A percentile compares a stretch with the other conserved stretches of the same genome.
These are phyloP conservation scores for Globisporangium alternatum DNA, from an alignment of 352 stramenopile species.

Conservation along the genomic window DNA sequence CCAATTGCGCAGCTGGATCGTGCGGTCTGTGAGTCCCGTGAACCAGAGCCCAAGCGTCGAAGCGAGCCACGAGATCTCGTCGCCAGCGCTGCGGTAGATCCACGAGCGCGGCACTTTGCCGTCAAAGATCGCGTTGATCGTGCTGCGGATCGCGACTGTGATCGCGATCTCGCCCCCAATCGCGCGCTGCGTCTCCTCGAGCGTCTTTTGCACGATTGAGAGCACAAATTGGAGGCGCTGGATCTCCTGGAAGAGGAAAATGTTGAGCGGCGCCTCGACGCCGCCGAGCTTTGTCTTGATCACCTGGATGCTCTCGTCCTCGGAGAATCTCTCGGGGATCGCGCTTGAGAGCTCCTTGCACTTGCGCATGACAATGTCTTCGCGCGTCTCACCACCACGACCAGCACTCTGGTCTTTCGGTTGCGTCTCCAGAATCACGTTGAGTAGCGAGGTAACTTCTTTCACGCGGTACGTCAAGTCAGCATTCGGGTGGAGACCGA, in stretches of 20 bases:
- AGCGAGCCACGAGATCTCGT: conserved; percentile 76
- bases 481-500: conserved; percentile 77
- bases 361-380: conserved; percentile 64
- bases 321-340: conserved; percentile 45
- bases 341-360: conserved; percentile 47
- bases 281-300: conserved; percentile 57
- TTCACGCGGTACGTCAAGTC: conserved; percentile 81
- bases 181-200: conserved; percentile 52
- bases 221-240: conserved; percentile 64
- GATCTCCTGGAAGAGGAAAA: conserved; percentile 75
- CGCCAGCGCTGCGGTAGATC: conserved; percentile 35
- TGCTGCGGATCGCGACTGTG: conserved; percentile 43
- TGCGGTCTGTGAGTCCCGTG: conserved; percentile 54
- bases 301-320: conserved; percentile 37
- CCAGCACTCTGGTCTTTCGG: conserved; percentile 42
- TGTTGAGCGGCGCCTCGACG: conserved; percentile 69
- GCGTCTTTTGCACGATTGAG: conserved; percentile 42
- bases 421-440: conserved; percentile 66
- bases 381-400: conserved; percentile 38
- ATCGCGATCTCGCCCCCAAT: conserved; percentile 64
- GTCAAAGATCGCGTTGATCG: conserved; percentile 70
- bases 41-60: conserved; percentile 69
- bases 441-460: conserved; percentile 57
- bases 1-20: conserved; percentile 59
- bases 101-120: conserved; percentile 60